Conservation (phyloP, 1,284 basidiomycete genomes). For the Heterobasidion annosum region DNA sequence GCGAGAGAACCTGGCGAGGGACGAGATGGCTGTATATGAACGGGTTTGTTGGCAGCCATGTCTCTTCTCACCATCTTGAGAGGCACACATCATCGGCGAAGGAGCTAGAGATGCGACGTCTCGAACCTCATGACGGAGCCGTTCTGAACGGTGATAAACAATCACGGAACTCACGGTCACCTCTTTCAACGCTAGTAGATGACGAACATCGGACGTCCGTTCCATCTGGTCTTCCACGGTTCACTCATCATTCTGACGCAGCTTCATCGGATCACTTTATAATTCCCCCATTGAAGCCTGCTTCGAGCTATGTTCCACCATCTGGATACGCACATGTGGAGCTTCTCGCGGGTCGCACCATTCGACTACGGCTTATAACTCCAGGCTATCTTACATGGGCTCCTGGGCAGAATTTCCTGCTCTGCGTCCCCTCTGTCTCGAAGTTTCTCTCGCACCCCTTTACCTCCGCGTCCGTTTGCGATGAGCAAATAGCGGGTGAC, state of each 20-base stretch:
- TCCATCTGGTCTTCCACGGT: too few species aligned
- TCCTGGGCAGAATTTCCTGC: slow-evolving; percentile 74
- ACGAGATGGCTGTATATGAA: slow-evolving; percentile 61
- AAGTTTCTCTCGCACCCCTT: slow-evolving; percentile 74
- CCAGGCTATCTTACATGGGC: slow-evolving; percentile 59
- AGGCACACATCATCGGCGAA: slow-evolving; percentile 1
- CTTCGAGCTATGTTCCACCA: slow-evolving; percentile 36
- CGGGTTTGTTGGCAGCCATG: slow-evolving; percentile 29
- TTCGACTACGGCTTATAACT: slow-evolving; percentile 66
- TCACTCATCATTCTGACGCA: background rate
- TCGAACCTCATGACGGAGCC: too few species aligned
- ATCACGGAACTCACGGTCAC: too few species aligned
- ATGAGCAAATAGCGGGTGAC: slow-evolving; percentile 34
- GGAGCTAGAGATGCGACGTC: too few species aligned
- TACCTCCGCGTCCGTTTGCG: slow-evolving; percentile 66
- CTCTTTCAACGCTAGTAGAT: background rate
- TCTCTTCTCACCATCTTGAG: background rate
- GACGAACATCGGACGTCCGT: background rate
- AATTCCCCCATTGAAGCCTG: slow-evolving; percentile 5
- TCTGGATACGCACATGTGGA: slow-evolving; percentile 72
- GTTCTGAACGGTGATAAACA: too few species aligned
- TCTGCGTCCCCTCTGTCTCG: slow-evolving; percentile 66
- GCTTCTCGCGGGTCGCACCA: slow-evolving; percentile 68
- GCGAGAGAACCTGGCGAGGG: slow-evolving; percentile 54
- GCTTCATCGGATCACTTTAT: slow-evolving; percentile 6